Evolutionary conservation across 306 rosid species (phyloP).

Genomic region (Cicer judaicum): DNA sequence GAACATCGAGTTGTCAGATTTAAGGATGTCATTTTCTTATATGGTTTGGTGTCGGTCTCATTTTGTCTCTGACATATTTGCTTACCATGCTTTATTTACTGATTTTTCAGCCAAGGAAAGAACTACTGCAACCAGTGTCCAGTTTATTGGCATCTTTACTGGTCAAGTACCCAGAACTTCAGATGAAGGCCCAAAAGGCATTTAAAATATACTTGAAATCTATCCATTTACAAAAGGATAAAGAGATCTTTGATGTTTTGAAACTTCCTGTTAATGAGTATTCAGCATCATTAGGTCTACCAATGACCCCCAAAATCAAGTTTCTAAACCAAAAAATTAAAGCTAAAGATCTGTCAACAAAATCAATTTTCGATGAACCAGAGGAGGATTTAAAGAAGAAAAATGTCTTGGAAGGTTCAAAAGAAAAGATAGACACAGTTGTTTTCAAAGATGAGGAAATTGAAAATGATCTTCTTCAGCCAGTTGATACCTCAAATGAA

Average conservation of each 20-base stretch:
- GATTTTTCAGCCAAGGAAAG: constrained; percentile 68
- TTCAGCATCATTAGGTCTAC: constrained; percentile 86
- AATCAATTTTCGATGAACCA: constrained; percentile 45
- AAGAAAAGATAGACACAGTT: constrained; percentile 54
- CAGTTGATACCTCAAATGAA: constrained; percentile 46
- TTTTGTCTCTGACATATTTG: constrained; percentile 32
- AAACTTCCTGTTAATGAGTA: constrained; percentile 74
- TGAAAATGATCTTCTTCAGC: constrained; percentile 52
- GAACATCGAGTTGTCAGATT: constrained; percentile 20
- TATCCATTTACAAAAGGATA: constrained; percentile 74
- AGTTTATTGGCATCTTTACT: constrained; percentile 73
- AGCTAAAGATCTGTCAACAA: constrained; percentile 47
- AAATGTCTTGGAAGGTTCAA: constrained; percentile 45
- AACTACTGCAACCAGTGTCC: constrained; percentile 74
- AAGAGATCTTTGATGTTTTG: constrained; percentile 79
- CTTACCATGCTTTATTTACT: constrained; percentile 46
- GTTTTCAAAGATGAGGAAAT: constrained; percentile 53
- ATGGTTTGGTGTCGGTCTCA: not conserved
- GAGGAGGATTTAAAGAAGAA: constrained; percentile 52
- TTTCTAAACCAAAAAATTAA: constrained; percentile 67
- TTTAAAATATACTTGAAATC: constrained; percentile 78
- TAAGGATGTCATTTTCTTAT: constrained; percentile 35
- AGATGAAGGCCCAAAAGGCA: constrained; percentile 76
- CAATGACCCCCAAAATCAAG: constrained; percentile 83
- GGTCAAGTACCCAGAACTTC: constrained; percentile 79